Percentiles rank a stretch among this genome's conserved stretches.
These are phyloP conservation scores for Colletotrichum sp. DNA, from an alignment of 2,329 filamentous ascomycete genomes.

Conservation along the genomic window DNA sequence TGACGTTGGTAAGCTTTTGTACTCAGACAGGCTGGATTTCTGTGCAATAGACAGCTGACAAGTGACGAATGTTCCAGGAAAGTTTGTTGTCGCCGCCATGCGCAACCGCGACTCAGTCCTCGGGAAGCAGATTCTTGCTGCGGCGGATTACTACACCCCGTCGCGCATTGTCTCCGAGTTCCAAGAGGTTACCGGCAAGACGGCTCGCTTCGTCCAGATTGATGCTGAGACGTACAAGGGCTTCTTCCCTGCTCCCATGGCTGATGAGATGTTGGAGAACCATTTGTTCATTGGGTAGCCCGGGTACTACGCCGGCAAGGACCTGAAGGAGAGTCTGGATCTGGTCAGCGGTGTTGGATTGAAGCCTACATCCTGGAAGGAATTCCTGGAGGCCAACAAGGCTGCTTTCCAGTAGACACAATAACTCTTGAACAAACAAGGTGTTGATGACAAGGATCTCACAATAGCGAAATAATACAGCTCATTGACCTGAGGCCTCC, in stretches of 20 bases:
- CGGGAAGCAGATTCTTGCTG: slow-evolving; percentile 21
- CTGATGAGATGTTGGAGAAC: slow-evolving; percentile 28
- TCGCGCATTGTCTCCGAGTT: slow-evolving; percentile 18
- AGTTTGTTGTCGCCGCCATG: slow-evolving; percentile 14
- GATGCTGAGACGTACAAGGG: slow-evolving; percentile 26
- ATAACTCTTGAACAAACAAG: fast-evolving
- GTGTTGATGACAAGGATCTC: neutral
- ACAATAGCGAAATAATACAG: no score
- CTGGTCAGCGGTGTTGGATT: slow-evolving; percentile 2
- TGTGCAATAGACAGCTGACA: no score
- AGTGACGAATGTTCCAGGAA: neutral
- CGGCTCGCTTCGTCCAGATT: slow-evolving; percentile 13
- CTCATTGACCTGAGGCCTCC: fast-evolving
- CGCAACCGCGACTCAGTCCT: neutral
- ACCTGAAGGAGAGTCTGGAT: neutral
- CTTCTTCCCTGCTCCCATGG: slow-evolving; percentile 25
- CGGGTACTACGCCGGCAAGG: slow-evolving; percentile 19
- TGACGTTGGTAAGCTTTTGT: slow-evolving; percentile 34
- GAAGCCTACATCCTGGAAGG: slow-evolving; percentile 12
- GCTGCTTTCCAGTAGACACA: neutral
- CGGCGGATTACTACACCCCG: slow-evolving; percentile 18
- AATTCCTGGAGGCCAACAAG: slow-evolving; percentile 9
- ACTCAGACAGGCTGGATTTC: no score
- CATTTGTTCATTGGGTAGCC: slow-evolving; percentile 25
- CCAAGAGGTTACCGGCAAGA: slow-evolving; percentile 1